phyloP scores from a whole-genome alignment of 148 eudicot species.

The Rhododendron vialii region DNA sequence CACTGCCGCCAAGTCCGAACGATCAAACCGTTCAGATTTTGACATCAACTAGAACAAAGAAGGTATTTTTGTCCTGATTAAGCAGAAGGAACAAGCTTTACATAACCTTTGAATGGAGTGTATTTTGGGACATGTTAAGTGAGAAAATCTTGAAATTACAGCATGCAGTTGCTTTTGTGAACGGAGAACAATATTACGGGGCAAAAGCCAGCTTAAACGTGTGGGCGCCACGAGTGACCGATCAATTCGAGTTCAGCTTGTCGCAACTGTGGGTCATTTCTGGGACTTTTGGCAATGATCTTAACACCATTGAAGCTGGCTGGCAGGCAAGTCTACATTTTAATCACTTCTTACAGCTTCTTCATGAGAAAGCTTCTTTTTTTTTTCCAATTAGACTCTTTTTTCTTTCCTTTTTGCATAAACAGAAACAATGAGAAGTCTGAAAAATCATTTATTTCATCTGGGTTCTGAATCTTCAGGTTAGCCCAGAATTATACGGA shows the following conservation, averaged over 20 bases:
- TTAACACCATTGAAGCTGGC: constrained; percentile 97
- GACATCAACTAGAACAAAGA: no score
- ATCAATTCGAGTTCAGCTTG: constrained; percentile 79
- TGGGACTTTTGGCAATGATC: constrained; percentile 89
- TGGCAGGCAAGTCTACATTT: constrained; percentile 74
- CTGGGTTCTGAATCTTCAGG: constrained; percentile 33
- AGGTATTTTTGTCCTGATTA: no score
- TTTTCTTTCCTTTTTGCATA: background rate
- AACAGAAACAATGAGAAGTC: background rate
- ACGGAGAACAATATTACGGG: constrained; percentile 85
- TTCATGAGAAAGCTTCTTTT: background rate
- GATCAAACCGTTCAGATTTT: no score
- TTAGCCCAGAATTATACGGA: constrained; percentile 88
- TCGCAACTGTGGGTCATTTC: constrained; percentile 95
- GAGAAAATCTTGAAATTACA: constrained; percentile 14
- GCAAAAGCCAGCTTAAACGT: constrained; percentile 95
- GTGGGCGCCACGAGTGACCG: constrained; percentile 82
- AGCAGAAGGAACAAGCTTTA: background rate
- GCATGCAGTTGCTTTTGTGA: constrained; percentile 94
- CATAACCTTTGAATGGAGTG: background rate
- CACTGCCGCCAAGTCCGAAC: no score
- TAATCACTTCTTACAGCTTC: background rate
- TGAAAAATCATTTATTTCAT: background rate
- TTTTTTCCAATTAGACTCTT: background rate
- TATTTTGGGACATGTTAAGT: background rate